phyloP scores from a whole-genome alignment of 441 rosid species.

The Lepidium campestre region DNA sequence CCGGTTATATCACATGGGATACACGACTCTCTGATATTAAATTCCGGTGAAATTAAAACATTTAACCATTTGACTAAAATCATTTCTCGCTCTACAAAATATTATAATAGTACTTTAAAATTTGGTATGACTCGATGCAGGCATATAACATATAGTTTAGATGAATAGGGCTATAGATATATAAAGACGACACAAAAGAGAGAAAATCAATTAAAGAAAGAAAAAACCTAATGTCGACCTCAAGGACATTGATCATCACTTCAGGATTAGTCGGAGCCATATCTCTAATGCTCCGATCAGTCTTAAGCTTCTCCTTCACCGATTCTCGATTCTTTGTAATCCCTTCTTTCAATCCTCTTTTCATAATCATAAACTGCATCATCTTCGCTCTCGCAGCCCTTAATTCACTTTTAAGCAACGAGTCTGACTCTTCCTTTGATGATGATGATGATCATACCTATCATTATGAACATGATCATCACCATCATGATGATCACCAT shows the following conservation, averaged over 20 bases:
- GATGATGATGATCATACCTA: neutral
- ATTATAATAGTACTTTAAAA: neutral
- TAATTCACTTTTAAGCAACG: constrained; percentile 3
- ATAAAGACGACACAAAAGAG: neutral
- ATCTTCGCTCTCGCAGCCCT: constrained; percentile 25
- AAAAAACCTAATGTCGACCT: constrained; percentile 2
- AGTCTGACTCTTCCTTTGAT: neutral
- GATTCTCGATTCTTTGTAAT: constrained; percentile 3
- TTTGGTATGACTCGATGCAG: neutral
- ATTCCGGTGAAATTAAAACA: too few species aligned
- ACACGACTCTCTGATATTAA: too few species aligned
- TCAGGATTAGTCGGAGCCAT: constrained; percentile 29
- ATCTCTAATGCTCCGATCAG: constrained; percentile 19
- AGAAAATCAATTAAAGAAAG: neutral
- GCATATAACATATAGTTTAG: neutral
- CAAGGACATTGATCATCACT: constrained; percentile 23
- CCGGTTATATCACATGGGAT: too few species aligned
- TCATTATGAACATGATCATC: neutral
- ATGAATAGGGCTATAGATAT: neutral
- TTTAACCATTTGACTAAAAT: too few species aligned
- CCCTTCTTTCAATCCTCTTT: constrained; percentile 8
- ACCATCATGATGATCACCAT: neutral
- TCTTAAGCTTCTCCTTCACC: constrained; percentile 16
- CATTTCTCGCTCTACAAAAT: too few species aligned
- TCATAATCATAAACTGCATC: constrained; percentile 16